Evolutionary conservation across 2,329 filamentous ascomycete genomes (phyloP), one percentile per base, ranked within the genome.

Genomic region (Aureobasidium pullulans): DNA sequence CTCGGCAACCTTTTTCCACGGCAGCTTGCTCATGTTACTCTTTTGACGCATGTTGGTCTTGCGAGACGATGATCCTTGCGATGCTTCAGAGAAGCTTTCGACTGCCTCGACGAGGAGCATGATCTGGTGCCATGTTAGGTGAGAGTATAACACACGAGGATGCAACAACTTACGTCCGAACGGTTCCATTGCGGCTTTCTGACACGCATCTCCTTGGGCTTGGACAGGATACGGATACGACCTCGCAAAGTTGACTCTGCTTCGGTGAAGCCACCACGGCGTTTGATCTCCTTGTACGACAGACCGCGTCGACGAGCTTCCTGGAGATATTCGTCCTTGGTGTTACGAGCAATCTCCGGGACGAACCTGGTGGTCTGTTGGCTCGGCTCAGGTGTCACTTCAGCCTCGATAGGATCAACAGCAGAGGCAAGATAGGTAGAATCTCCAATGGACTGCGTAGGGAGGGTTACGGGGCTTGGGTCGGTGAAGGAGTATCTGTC

Each of bases 181-280:
- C 76, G 73, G 0, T 70, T 76, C 87, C 87, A 91, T 60, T 79
- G 72, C 0, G 88, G 87, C 70, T 82, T 84, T 7, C 88, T 77
- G 2, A 88, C 81, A 6, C 88, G 77, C 60, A 83, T 77, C 36
- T 80, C 76, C 65, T 83, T 83, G 11, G 73, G 72, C 73, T 89
- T 89, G 7, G 83, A 88, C 65, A 90, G 70, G 2, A 80, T 83
- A 4, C 88, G 77, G 64, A 81, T 84, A 0, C 87, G 80, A 0
- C 88, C 88, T 13, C 88, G 80, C 39, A 92, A 76, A 0, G 88
- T 91, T 10, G 86, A 88, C 71, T 89, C 87, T 1, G 86, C 84
- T 65, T 88, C 85, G 0, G 69, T 71, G 63, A 86, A 86, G 1
- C 76, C 72, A 13, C 84, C 82, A 16, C 73, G 66, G 6, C 68